phyloP scores from a whole-genome alignment of 129 eudicot genomes.

The Pittosporum tobira region DNA sequence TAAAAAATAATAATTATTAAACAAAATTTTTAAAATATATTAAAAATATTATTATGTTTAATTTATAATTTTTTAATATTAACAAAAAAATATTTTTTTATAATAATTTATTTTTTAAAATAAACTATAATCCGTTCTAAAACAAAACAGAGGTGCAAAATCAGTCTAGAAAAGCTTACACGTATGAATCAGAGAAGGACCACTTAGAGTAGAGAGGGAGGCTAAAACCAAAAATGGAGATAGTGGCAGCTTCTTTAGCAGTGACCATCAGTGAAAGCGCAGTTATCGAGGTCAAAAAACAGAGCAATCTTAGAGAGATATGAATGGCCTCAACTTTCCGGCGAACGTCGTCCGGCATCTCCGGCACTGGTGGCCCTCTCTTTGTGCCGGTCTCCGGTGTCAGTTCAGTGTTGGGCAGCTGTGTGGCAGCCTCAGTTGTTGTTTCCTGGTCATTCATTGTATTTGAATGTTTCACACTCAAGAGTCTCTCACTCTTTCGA shows the following conservation, averaged over 20 bases:
- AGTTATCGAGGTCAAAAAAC: constrained; percentile 42
- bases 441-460: constrained; percentile 19
- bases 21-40: no score
- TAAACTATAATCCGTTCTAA: no score
- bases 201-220: constrained; percentile 80
- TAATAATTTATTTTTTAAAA: no score
- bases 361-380: constrained; percentile 15
- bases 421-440: constrained; percentile 26
- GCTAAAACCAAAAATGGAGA: constrained; percentile 57
- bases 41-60: no score
- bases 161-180: no score
- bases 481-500: no score
- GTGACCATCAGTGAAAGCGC: constrained; percentile 48
- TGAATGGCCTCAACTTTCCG: constrained; percentile 35
- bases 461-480: constrained; percentile 2
- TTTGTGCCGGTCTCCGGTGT: constrained; percentile 20
- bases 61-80: no score
- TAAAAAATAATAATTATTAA: no score
- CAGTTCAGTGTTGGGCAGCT: constrained; percentile 29
- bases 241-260: constrained; percentile 49
- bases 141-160: no score
- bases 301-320: constrained; percentile 32
- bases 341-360: constrained; percentile 8
- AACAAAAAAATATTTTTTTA: no score
- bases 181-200: constrained; percentile 82